Base-by-base conservation (phyloP, 202 grass and related monocot species). In the Bolboschoenoplectus hybrid region DNA sequence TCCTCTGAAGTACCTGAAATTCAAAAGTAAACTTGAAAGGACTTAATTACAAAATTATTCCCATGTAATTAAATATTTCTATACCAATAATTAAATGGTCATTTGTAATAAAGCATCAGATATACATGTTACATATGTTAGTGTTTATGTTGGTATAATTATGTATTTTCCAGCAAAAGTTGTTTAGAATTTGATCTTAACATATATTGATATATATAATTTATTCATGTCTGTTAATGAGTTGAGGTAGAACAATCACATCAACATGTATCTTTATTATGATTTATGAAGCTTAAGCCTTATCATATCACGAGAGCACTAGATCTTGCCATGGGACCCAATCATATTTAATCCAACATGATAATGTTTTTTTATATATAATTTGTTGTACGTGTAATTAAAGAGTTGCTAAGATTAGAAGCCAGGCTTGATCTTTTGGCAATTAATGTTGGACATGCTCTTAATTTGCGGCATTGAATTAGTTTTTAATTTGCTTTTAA, bases 161-260 rank as follows among this genome's bases (percentile, higher is more conserved):
- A 26, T 63, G 2, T 9, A 17, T 68, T 41, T 1, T 41, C 38
- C 3, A 10, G 35, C 0, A 17, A 14, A 3, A 0, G 26, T 64
- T 68, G 1, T 68, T 14, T 13, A 38, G 8, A 69, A 43, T 5
- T 69, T 17, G 6, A 7, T 13, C 66, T 17, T 69, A 69, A 43
- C 0, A 43, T 12, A 36, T 64, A 55, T 13, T 13, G 9, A 52
- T 52, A 44, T 44, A 44, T 68, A 68, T 40, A 40, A 69, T 74
- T 49, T 32, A 74, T 19, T 1, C n/a, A 47, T 74, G n/a, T 44
- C 44, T 13, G 1, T 49, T 72, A 7, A 60, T 36, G 46, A 52
- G 44, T 36, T 52, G 40, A 87, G 46, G 74, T 77, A 82, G 66
- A 40, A 73, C 70, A 63, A 75, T 93, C 87, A 83, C 89, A 45